Conservation (phyloP, 2,329 filamentous ascomycete species). For the Diaporthe caulivora region DNA sequence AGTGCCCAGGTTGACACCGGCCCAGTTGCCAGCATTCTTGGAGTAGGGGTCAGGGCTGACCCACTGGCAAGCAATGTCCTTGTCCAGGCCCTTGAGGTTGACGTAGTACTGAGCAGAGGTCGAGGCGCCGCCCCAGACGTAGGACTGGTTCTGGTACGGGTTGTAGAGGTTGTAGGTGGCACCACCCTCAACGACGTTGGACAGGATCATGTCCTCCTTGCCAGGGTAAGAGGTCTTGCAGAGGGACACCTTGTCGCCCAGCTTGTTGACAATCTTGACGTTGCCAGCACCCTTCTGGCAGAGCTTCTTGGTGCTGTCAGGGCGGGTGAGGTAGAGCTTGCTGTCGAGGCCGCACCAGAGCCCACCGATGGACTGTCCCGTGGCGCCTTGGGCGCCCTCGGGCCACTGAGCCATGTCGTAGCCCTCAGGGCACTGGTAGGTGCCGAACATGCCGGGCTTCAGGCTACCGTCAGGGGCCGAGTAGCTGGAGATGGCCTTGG, state of each 20-base stretch:
- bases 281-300: conserved; percentile 80
- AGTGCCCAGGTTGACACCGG: conserved; percentile 87
- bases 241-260: conserved; percentile 75
- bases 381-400: conserved; percentile 75
- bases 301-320: conserved; percentile 70
- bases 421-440: conserved; percentile 91
- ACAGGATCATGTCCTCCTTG: conserved; percentile 88
- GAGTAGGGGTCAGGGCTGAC: conserved; percentile 56
- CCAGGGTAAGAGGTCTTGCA: conserved; percentile 98
- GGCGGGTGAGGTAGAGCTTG: conserved; percentile 83
- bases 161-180: conserved; percentile 76
- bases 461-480: conserved; percentile 75
- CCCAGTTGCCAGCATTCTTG: conserved; percentile 82
- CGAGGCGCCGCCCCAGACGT: conserved; percentile 77
- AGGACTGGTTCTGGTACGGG: conserved; percentile 79
- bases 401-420: conserved; percentile 97
- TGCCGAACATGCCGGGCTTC: conserved; percentile 79
- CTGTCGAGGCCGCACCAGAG: conserved; percentile 80
- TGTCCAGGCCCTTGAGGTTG: conserved; percentile 80
- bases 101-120: conserved; percentile 98
- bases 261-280: conserved; percentile 81
- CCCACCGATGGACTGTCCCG: conserved; percentile 89
- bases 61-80: conserved; percentile 84
- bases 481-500: conserved; percentile 72
- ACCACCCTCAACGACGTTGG: conserved; percentile 73